Base-by-base conservation (phyloP, 2,329 filamentous ascomycete species). In the Plenodomus biglobosus region DNA sequence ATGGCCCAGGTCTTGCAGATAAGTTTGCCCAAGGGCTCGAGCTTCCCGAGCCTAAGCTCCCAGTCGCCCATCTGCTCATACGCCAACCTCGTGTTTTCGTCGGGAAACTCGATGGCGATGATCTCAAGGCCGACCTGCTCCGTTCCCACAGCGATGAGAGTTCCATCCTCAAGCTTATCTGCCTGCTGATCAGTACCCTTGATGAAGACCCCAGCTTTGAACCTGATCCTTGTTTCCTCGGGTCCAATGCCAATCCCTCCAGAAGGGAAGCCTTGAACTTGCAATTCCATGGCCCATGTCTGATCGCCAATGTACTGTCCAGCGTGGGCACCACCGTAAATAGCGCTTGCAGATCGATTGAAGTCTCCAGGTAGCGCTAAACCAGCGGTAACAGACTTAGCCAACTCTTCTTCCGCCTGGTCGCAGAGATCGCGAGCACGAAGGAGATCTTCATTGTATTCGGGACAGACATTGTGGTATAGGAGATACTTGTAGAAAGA, bases 401-500 rank as follows among this genome's bases (percentile, higher is more conserved):
- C 81, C 30, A 94, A 77, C 70, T 97, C 90, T 1, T 74, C 63
- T 2, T 83, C 78, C 1, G 88, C 90, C 13, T 77, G 65, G 17
- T 84, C 79, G 61, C 90, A 95, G 21, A 92, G 68, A 1, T 69
- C 68, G 7, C 86, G 76, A 0, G 92, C 90, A 0, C 78, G 75
- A 15, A 81, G 73, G 48, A 97, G 78, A 54, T 92, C 82, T 0
- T 79, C 75, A 0, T 72, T 76, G 65, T 92, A 88, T 68, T 97
- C 94, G 0, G 88, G 86, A 62, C 91, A 96, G 15, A 95, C 92
- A 32, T 88, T 82, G 64, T 97, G 92, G 51, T 87, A 82, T 8
- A 92, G 77, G 0, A 97, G 77, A 58, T 96, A 99, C 56, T 90
- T 88, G 55, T 96, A 82, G 66, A 97, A 97, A 65, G 94, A 95